Evolutionary conservation across 106 monocot species (phyloP).

Genomic region (Allium cepa): DNA sequence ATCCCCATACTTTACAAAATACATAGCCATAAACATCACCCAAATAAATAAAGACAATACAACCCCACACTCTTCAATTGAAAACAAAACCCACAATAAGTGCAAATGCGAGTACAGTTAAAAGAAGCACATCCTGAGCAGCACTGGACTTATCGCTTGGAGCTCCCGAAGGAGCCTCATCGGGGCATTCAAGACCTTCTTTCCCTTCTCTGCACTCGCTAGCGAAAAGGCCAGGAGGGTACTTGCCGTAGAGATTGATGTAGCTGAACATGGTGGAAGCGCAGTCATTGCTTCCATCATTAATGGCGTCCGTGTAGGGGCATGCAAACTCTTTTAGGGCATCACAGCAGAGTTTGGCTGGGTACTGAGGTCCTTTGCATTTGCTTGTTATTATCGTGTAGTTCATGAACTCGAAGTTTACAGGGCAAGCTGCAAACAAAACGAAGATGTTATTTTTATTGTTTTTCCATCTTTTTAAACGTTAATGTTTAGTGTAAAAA

Average conservation of each 20-base stretch:
- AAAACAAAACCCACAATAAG: constrained; percentile 5
- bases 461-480: too few relatives aligned
- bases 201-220: constrained; percentile 17
- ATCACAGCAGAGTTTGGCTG: constrained; percentile 6
- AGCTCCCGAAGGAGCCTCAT: not conserved
- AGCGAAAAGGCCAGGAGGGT: constrained; percentile 22
- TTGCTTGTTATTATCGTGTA: constrained; percentile 22
- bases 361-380: constrained; percentile 23
- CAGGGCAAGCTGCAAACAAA: constrained; percentile 12
- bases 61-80: not conserved
- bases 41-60: not conserved
- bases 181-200: constrained; percentile 11
- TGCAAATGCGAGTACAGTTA: not conserved
- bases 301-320: constrained; percentile 15
- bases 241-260: constrained; percentile 22
- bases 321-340: constrained; percentile 19
- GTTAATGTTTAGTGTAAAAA: too few relatives aligned
- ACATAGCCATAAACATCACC: too few relatives aligned
- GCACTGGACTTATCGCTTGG: not conserved
- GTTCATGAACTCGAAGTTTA: constrained; percentile 25
- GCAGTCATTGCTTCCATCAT: constrained; percentile 19
- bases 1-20: too few relatives aligned
- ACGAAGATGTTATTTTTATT: not conserved
- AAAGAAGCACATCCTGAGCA: not conserved
- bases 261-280: constrained; percentile 26